Evolutionary conservation across 306 rosid genomes (phyloP), one percentile per base, ranked within the genome.

Genomic region (Prunus dulcis): DNA sequence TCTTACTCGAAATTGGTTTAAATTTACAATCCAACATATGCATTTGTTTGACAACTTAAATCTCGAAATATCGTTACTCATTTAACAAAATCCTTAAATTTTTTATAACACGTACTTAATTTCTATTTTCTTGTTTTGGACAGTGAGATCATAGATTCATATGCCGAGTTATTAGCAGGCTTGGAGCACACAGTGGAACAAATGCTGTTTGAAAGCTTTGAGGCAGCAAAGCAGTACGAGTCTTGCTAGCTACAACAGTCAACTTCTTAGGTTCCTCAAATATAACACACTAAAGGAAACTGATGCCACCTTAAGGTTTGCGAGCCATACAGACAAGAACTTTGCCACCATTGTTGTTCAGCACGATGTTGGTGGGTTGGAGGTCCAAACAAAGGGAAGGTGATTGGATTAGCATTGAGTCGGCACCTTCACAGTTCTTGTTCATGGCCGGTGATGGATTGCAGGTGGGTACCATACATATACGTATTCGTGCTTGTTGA

Each of bases 361-460:
- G 20, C 28, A 62, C 8, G 61, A 75, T 0, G 71, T 75, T 13
- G 78, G 50, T 64, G 78, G 78, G 19, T 49, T 75, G 49, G 78
- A 75, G 62, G 60, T 75, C 15, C 15, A 62, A 32, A 46, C 71
- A 0, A 75, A 75, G 32, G 32, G 71, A 64, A 2, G 78, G 61
- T 20, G 22, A 28, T 7, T 75, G 78, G 78, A 22, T 75, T 27
- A 52, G 17, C 43, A 1, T 75, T 27, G 62, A 47, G n/a, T 27
- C 69, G 0, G 15, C 23, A 52, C 72, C 72, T 23, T 76, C 73
- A n/a, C 79, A 76, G 13, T 34, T 76, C 38, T 19, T 76, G 2
- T 76, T 65, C 73, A 52, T 76, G 73, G 79, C 79, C 1, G 53
- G 66, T 5, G 63, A 66, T 20, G 73, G 64, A 18, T 12, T 76